phyloP scores from a whole-genome alignment of 192 early-diverging fungal genomes.

The Backusella luteola region DNA sequence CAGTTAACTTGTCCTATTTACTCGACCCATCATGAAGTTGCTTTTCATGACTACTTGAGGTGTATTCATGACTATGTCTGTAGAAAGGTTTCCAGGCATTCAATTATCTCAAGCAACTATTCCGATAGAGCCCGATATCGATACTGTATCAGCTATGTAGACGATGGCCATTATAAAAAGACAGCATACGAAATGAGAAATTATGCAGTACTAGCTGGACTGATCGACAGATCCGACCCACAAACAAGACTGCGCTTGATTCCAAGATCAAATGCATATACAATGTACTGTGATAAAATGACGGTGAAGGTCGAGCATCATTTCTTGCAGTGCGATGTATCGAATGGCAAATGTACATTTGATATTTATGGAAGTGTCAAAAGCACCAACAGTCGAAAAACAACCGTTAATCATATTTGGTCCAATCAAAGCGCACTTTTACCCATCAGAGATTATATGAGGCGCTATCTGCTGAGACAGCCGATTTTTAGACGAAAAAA shows the following conservation, averaged over 20 bases:
- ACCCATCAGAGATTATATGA: not conserved
- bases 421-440: not conserved
- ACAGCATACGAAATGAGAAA: not conserved
- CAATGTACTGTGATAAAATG: constrained; percentile 42
- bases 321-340: not conserved
- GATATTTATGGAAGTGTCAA: not conserved
- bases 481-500: not conserved
- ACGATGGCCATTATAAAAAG: not conserved
- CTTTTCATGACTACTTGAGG: not conserved
- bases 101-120: not conserved
- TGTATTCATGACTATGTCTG: not conserved
- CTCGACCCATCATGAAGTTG: not conserved
- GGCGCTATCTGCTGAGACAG: not conserved
- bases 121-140: not conserved
- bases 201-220: constrained; percentile 31
- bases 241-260: constrained; percentile 40
- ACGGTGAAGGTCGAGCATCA: not conserved
- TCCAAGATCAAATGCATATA: constrained; percentile 40
- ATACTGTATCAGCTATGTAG: not conserved
- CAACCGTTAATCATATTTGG: not conserved
- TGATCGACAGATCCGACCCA: constrained; percentile 36
- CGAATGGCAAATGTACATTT: not conserved
- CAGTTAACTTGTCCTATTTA: not conserved
- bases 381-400: not conserved
- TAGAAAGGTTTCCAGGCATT: not conserved